Evolutionary conservation across 305 asterid genomes (phyloP).

Genomic region (Ilex paraguariensis): DNA sequence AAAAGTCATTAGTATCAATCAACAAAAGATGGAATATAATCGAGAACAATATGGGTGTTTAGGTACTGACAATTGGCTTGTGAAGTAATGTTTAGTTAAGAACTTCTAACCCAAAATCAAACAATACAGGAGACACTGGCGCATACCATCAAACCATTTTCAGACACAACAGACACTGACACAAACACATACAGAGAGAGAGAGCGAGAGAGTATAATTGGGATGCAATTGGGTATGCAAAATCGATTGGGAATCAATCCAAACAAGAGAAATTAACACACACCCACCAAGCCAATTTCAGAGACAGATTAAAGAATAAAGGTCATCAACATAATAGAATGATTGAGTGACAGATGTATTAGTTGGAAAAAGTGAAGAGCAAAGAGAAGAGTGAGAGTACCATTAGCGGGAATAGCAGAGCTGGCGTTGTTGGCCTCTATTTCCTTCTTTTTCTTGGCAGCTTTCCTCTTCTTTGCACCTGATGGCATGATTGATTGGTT

Average conservation of each 20-base stretch:
- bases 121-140: not conserved
- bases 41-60: too few species aligned
- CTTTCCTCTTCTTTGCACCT: not conserved
- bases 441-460: constrained; percentile 2
- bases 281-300: too few species aligned
- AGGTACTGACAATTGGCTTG: too few species aligned
- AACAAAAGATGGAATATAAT: too few species aligned
- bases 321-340: not conserved
- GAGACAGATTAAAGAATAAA: not conserved
- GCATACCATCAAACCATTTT: too few species aligned
- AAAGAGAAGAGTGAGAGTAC: not conserved
- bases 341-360: not conserved
- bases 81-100: too few species aligned
- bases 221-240: too few species aligned
- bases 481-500: constrained; percentile 2
- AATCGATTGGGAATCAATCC: too few species aligned
- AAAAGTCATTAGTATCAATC: not conserved
- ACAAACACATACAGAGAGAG: too few species aligned
- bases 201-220: too few species aligned
- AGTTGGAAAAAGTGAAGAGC: not conserved
- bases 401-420: not conserved
- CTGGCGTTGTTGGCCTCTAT: not conserved
- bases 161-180: too few species aligned
- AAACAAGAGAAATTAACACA: too few species aligned
- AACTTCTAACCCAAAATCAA: not conserved